A percentile compares a stretch with the other conserved stretches of the same genome.
These are phyloP conservation scores for Neospora caninum DNA, from an alignment of 169 alveolate genomes.

Conservation along the genomic window DNA sequence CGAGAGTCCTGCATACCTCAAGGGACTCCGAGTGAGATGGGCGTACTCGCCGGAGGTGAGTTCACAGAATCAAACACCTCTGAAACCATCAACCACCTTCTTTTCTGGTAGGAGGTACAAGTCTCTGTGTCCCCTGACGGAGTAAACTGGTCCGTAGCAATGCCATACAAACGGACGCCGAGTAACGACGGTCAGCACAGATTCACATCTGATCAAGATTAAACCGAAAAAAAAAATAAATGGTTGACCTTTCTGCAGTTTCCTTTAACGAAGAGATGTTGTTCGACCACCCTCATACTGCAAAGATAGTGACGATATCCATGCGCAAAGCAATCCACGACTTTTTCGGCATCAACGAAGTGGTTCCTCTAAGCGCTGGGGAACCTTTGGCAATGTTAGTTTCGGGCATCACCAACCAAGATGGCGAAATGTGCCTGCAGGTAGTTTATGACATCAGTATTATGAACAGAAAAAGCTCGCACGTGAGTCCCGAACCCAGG, in stretches of 20 bases:
- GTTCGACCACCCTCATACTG: conserved; percentile 78
- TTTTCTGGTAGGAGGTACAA: conserved; percentile 56
- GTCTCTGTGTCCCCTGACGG: conserved; percentile 77
- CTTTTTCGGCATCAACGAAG: conserved; percentile 87
- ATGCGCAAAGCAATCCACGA: conserved; percentile 83
- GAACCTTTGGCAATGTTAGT: conserved; percentile 85
- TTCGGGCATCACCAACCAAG: conserved; percentile 86
- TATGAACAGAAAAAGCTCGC: conserved; percentile 71
- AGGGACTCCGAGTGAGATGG: conserved; percentile 61
- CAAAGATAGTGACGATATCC: conserved; percentile 78
- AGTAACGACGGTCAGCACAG: conserved; percentile 68
- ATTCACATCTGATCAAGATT: neutral
- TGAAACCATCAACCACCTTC: neutral
- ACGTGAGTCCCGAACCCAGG: conserved; percentile 15
- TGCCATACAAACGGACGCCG: conserved; percentile 75
- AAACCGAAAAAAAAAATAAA: neutral
- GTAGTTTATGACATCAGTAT: conserved; percentile 53
- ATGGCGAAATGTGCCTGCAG: conserved; percentile 89
- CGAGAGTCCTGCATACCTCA: conserved; percentile 47
- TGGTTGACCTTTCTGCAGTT: conserved; percentile 41
- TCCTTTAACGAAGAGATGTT: conserved; percentile 76
- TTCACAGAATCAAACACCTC: neutral
- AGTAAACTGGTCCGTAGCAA: conserved; percentile 67
- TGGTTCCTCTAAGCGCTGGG: conserved; percentile 89
- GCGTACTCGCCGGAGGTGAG: conserved; percentile 71